Evolutionary conservation across 2,329 filamentous ascomycete genomes (phyloP), one percentile per base, ranked within the genome.

Genomic region (Myriosclerotinia duriaeana): DNA sequence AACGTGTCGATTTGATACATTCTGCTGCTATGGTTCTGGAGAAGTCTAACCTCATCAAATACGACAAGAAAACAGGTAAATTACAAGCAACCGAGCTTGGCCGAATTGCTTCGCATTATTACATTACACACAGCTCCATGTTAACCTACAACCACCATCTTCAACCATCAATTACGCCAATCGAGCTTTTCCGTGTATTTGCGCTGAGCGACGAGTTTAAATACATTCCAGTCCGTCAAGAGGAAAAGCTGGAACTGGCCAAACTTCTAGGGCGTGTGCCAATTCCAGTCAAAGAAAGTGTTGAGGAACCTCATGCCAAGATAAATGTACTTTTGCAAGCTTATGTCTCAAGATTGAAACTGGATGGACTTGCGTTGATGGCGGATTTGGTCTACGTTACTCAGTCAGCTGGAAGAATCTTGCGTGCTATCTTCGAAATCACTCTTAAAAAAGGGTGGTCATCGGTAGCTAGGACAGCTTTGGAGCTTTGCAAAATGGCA

Each of bases 301-400:
- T 98, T 61, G 95, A 99, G 76, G 95, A 99, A 79, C 89, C 95
- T 1, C 93, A 97, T 71, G 93, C 93, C 67, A 99, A 99, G 82
- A 97, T 99, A 79, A 99, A 99, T 73, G 95, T 99, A 50, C 85
- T 99, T 34, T 83, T 99, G 7, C 95, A 99, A 78, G 95, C 95
- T 3, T 99, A 95, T 76, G 97, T 99, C 68, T 98, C 94, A 56
- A 87, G 95, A 63, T 87, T 99, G 63, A 96, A 94, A 78, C 86
- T 99, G 0, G 94, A 98, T 69, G 95, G 95, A 1, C 83, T 99
- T 65, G 95, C 95, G 3, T 81, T 99, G 69, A 98, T 99, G 94
- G 94, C 95, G 38, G 95, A 99, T 78, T 89, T 99, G 83, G 95
- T 99, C 4, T 99, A 99, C 74, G 94, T 99, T 65, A 99, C 95